Evolutionary conservation across 257 asterid species (phyloP), one percentile per base, ranked within the genome.

Genomic region (Schizonepeta tenuifolia): DNA sequence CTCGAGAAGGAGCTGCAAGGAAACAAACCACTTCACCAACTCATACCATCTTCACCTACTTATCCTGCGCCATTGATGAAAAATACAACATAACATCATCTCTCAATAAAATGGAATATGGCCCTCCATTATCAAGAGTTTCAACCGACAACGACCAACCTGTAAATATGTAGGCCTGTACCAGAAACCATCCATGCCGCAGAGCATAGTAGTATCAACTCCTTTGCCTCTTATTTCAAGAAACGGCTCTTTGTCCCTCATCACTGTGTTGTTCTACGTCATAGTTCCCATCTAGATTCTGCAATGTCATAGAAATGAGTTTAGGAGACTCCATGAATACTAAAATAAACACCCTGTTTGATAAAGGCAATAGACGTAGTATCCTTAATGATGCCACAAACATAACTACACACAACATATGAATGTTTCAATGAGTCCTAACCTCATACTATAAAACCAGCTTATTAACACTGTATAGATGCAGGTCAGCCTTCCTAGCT

Each of bases 171-270:
- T 41, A 54, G 54, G 59, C 57, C 7, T 69, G 44, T 38, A 67
- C 54, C 44, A 49, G 50, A 49, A 72, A 36, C 41, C 67, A 70
- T 73, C 78, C 14, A 60, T 70, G 73, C 75, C 40, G 21, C 72
- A 22, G 14, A 57, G 21, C 64, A 57, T 14, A 31, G 24, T 51
- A 50, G 38, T 18, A 58, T 72, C 70, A 15, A 72, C 38, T 62
- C 35, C 70, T 46, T 69, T 55, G 47, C 54, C 72, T 54, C 76
- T 41, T 49, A 4, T 50, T 35, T 84, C 88, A 91, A 57, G 90
- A 82, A 75, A 67, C 86, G 18, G 91, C 87, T 75, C 83, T 75
- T 67, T 38, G 11, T 47, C 74, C 83, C 26, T 69, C 82, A 26
- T 49, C 84, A 41, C 55, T 20, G 20, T 26, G 3, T 49, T 21